These are phyloP conservation scores for Cytospora chrysosperma DNA, from an alignment of 2,329 filamentous ascomycete species.

Conservation along the genomic window DNA sequence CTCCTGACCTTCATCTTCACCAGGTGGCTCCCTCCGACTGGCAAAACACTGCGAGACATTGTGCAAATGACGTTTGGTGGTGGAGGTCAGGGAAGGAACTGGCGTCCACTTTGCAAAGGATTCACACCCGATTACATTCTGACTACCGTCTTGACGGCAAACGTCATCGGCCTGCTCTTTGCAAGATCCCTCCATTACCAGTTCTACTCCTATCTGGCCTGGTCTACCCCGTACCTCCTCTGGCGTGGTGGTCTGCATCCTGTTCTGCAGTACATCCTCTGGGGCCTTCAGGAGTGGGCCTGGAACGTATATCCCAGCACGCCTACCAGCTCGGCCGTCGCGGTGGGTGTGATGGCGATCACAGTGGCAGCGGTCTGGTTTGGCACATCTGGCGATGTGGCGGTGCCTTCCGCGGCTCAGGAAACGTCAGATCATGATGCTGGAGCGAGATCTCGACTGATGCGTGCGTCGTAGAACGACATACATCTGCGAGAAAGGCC, in stretches of 20 bases:
- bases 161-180: constrained; percentile 78
- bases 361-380: constrained; percentile 65
- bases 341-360: constrained; percentile 67
- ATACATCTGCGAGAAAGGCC: constrained; percentile 22
- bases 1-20: constrained; percentile 64
- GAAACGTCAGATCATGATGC: neutral
- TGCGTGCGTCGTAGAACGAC: neutral
- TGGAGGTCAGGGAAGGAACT: constrained; percentile 36
- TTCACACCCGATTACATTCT: constrained; percentile 67
- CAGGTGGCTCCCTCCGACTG: constrained; percentile 71
- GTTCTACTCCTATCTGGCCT: constrained; percentile 89
- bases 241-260: constrained; percentile 75
- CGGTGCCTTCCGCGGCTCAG: neutral
- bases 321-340: constrained; percentile 53
- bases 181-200: constrained; percentile 91
- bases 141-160: constrained; percentile 73
- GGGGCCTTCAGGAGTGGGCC: constrained; percentile 81
- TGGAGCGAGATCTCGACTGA: neutral
- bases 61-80: constrained; percentile 42
- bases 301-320: constrained; percentile 94
- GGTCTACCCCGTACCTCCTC: constrained; percentile 83
- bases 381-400: constrained; percentile 46
- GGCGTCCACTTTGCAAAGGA: constrained; percentile 17
- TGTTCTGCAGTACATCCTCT: constrained; percentile 64
- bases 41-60: constrained; percentile 57